Evolutionary conservation across 1,139 yeast genomes (phyloP), one percentile per base, ranked within the genome.

Genomic region (Geotrichum macrosporum): DNA sequence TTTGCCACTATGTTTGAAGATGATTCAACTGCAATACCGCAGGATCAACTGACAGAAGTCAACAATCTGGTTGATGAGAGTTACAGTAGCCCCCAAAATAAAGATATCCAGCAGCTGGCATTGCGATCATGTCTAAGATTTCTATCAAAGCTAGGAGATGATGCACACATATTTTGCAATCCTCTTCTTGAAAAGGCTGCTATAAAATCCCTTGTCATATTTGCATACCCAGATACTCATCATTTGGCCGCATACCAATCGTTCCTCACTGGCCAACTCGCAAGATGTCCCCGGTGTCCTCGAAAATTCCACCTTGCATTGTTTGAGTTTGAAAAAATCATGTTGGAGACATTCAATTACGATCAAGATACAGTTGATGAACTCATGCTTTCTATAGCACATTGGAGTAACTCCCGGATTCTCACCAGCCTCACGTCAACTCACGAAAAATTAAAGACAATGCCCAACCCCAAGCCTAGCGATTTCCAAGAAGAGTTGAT

Each of bases 391-490:
- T 29, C 47, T 5, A 46, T 59, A 15, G 46, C 48, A 16, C 44
- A 31, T 5, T 56, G 59, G 59, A 62, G 57, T 41, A 45, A 42
- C 13, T 47, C 34, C 3, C 56, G 63, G 10, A 39, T 59, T 6
- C 35, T 44, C 3, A 38, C 35, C 19, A 41, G 48, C 10, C 49
- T 59, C 16, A 36, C 29, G 5, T 44, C 55, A 1, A 50, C 51
- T n/a, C 41, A 44, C 31, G 45, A 47, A 22, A 43, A 51, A 21
- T 35, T 50, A 24, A 44, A 39, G 6, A 45, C 38, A 3, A 37
- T 47, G 12, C 33, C 21, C 9, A 41, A 50, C 5, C 50, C 50
- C 27, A 43, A 40, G 9, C 52, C 55, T 20, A 46, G 44, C 16
- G 53, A 43, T 10, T 53, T 55, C n/a, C 50, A 51, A 9, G 51